Base-by-base conservation (phyloP, 257 asterid species). In the Jacaranda copaia region DNA sequence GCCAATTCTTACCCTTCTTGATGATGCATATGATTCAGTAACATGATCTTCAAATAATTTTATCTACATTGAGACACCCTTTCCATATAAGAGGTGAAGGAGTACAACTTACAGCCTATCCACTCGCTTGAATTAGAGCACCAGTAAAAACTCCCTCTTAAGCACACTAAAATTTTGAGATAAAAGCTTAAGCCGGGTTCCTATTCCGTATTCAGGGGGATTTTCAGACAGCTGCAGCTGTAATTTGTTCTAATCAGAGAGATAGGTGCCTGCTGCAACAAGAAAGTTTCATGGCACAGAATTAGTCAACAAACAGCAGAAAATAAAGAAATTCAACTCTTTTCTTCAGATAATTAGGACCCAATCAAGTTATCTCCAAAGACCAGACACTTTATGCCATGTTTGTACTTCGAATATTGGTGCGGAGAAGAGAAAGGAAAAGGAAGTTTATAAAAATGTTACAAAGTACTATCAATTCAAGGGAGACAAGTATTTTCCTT, bases 1-100 rank as follows among this genome's bases (percentile, higher is more conserved):
- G 58, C 64, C 73, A 62, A 76, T 15, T 52, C 64, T 19, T 5
- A 60, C 56, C 16, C 9, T 65, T 70, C 13, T 42, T 52, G 72
- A 25, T 25, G 32, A 68, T 9, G 84, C 76, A 73, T 59, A 32
- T 52, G 75, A 49, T 77, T 69, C 62, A 46, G 18, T 74, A 69
- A 51, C 56, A 53, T 8, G 70, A 76, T 42, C 56, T 72, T 45
- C 32, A 67, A 75, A 73, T 46, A 66, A 63, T 39, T 73, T 72
- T 85, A 81, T 79, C 86, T 79, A 85, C 82, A 79, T 19, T 61
- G 73, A 63, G 68, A 71, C 67, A 64, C 72, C 76, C 76, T 52
- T 73, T 62, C 48, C 15, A 58, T 15, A 68, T 2, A 49, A 63
- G 71, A 61, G 77, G n/a, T 6, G 45, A 72, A 52, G 63, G 48